These are phyloP conservation scores for Magnolia changhungtana DNA, from an alignment of 164 flowering plant species.

Conservation along the genomic window DNA sequence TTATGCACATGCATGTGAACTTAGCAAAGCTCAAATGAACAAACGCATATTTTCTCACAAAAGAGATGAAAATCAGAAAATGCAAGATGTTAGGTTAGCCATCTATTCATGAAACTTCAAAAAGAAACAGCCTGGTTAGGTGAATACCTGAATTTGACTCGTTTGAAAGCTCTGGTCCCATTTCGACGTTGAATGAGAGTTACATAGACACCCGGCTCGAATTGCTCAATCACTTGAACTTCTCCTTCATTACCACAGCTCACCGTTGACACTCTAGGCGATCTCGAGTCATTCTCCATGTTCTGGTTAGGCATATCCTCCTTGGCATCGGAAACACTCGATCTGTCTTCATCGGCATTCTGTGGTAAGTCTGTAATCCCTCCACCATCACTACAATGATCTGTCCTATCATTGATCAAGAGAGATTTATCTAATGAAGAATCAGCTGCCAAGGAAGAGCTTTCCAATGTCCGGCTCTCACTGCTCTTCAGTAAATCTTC, in stretches of 20 bases:
- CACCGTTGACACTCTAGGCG: constrained; percentile 17
- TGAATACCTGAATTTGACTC: constrained; percentile 86
- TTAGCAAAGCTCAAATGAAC: no score
- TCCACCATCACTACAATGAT: constrained; percentile 7
- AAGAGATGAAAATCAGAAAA: no score
- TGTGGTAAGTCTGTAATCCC: constrained; percentile 11
- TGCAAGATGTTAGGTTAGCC: no score
- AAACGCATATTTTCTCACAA: no score
- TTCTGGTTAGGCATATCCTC: constrained; percentile 26
- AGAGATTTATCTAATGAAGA: constrained; percentile 14
- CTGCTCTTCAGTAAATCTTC: constrained; percentile 37
- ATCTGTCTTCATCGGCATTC: constrained; percentile 21
- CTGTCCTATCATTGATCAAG: constrained; percentile 15
- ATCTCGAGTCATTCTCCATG: constrained; percentile 27
- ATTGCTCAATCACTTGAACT: constrained; percentile 60
- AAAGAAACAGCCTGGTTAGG: not conserved
- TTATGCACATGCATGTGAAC: no score
- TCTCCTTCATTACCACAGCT: constrained; percentile 27
- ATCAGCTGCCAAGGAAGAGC: constrained; percentile 17
- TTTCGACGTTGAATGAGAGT: constrained; percentile 42
- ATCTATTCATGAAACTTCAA: not conserved
- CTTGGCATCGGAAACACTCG: constrained; percentile 16
- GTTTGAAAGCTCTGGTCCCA: constrained; percentile 66
- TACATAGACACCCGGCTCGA: constrained; percentile 86
- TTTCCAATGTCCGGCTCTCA: constrained; percentile 18